Evolutionary conservation across 2,329 filamentous ascomycete species (phyloP), one percentile per base, ranked within the genome.

Genomic region (Alternaria sp.): DNA sequence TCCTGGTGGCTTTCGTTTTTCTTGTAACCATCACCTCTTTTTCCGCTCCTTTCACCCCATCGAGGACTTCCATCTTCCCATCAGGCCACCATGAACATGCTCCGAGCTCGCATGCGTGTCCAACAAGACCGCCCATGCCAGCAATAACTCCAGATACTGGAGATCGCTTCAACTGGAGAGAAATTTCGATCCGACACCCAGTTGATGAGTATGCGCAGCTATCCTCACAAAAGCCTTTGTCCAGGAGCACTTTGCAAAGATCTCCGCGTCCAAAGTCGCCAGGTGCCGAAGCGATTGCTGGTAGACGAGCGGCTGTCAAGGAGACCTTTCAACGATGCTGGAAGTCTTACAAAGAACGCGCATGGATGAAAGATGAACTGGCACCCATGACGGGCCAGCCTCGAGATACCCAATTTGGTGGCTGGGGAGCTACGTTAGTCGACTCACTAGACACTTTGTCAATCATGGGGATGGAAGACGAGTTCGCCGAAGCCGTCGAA

Each of bases 331-430:
- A 70, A 55, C 70, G 75, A 57, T 72, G 76, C 11, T 81, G 86
- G 82, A 74, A 80, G 12, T 81, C 83, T n/a, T 88, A 88, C 74
- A 84, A 81, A 64, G 72, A 80, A 30, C 74, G 82, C 58, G 82
- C 83, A 15, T 85, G 83, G 83, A 79, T 81, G 74, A 77, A 81
- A 55, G 83, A 84, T 56, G 83, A 84, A 68, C 67, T 85, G 11
- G 72, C 74, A n/a, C 83, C 83, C 2, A 69, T 84, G 6, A 74
- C 74, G 49, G 81, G 81, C 7, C 71, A 74, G 6, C 63, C 64
- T 9, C 79, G 71, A 57, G 72, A 82, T 64, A 75, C 75, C 5
- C 36, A 40, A 11, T 84, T 83, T 68, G 82, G 82, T 51, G 81
- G 82, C 11, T 84, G 83, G 83, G 81, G 78, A 13, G 81, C 82